Percentiles rank a stretch among this genome's conserved stretches.
phyloP scores from a whole-genome alignment of 1,284 basidiomycete species.

The Cystobasidium pallidum region DNA sequence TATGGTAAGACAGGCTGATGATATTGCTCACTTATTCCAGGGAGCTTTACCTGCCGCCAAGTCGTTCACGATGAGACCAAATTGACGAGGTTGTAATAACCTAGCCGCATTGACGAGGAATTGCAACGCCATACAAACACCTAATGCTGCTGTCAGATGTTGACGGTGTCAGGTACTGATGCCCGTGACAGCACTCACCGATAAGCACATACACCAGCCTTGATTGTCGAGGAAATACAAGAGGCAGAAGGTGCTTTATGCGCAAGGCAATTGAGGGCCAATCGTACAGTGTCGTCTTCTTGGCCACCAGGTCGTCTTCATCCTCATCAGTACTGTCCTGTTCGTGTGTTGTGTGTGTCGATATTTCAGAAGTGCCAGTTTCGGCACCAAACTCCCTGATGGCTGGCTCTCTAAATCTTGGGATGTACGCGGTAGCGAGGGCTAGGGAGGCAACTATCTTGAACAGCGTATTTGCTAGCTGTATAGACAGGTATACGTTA shows the following conservation, averaged over 20 bases:
- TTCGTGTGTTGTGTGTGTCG: neutral
- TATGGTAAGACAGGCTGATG: slow-evolving; percentile 65
- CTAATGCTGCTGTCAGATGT: neutral
- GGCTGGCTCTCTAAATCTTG: neutral
- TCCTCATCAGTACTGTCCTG: slow-evolving; percentile 19
- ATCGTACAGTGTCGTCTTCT: slow-evolving; percentile 16
- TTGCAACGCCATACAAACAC: slow-evolving; percentile 68
- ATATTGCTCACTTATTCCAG: slow-evolving; percentile 53
- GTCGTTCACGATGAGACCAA: slow-evolving; percentile 67
- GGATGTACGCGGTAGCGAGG: neutral
- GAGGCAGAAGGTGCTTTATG: slow-evolving; percentile 64
- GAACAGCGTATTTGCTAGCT: neutral
- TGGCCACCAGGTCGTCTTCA: slow-evolving; percentile 12
- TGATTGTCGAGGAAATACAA: slow-evolving; percentile 76
- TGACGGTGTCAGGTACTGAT: neutral
- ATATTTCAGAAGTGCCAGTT: no score
- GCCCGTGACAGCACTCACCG: neutral
- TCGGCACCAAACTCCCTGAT: neutral
- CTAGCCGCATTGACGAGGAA: slow-evolving; percentile 73
- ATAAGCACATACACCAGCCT: slow-evolving; percentile 69
- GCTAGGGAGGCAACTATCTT: neutral
- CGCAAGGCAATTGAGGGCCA: slow-evolving; percentile 8
- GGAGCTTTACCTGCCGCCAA: slow-evolving; percentile 53
- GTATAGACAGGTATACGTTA: neutral
- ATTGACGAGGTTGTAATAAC: slow-evolving; percentile 69